A percentile compares a stretch with the other conserved stretches of the same genome.
Conservation (phyloP, 202 grass and related monocot genomes). For the Zoysia matrella region DNA sequence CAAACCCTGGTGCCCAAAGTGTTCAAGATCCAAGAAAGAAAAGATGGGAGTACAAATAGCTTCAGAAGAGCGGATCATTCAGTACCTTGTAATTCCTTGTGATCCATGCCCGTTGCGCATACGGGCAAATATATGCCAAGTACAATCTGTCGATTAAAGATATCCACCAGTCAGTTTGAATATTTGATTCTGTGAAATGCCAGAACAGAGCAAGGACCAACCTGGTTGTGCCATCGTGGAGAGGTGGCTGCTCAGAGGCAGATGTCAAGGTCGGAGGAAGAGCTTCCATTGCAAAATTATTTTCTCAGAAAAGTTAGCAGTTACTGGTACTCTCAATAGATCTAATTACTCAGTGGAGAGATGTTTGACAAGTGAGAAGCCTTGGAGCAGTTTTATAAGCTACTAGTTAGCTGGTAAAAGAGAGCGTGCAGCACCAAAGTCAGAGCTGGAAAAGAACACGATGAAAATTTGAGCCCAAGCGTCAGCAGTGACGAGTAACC, state of each 20-base stretch:
- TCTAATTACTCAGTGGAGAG: not conserved
- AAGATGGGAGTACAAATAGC: not conserved
- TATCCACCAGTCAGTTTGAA: not conserved
- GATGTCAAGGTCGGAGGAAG: slow-evolving; percentile 57
- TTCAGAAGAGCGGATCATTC: not conserved
- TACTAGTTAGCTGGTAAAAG: not conserved
- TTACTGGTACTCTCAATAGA: not conserved
- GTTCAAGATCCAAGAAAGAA: not conserved
- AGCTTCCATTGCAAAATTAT: slow-evolving; percentile 41
- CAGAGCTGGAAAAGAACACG: not conserved
- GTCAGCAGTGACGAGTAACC: slow-evolving; percentile 44
- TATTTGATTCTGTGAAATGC: not conserved
- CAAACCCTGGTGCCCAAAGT: slow-evolving; percentile 54
- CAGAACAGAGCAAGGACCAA: slow-evolving; percentile 7
- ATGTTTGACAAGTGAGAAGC: not conserved
- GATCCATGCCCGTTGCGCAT: slow-evolving; percentile 61
- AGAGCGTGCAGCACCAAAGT: not conserved
- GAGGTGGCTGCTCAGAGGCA: slow-evolving; percentile 48
- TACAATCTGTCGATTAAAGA: slow-evolving; percentile 42
- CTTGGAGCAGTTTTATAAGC: not conserved
- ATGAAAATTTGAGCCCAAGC: slow-evolving; percentile 15
- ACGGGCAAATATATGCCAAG: slow-evolving; percentile 55
- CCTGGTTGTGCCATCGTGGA: slow-evolving; percentile 76
- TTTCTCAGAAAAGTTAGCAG: not conserved
- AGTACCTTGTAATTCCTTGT: slow-evolving; percentile 61